Conservation (phyloP, 2,329 filamentous ascomycete species). For the Colletotrichum brevisporum region DNA sequence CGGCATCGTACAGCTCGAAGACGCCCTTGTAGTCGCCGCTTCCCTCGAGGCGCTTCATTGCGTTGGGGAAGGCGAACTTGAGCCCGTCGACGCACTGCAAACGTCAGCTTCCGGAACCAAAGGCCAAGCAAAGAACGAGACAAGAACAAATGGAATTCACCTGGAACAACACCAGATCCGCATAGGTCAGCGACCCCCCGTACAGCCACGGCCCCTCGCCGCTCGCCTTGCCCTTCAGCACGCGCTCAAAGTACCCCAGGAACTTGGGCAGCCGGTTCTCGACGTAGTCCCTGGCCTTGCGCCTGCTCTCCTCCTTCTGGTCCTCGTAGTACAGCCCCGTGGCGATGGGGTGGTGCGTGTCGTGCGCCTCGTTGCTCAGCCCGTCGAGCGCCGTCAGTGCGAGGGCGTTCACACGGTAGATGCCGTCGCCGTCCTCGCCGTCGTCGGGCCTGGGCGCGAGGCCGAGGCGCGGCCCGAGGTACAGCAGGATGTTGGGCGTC, state of each 20-base stretch:
- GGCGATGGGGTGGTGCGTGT: slow-evolving; percentile 81
- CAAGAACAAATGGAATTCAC: slow-evolving; percentile 52
- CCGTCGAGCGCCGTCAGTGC: slow-evolving; percentile 79
- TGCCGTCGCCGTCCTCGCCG: slow-evolving; percentile 57
- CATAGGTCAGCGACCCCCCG: slow-evolving; percentile 75
- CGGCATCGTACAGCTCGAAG: slow-evolving; percentile 74
- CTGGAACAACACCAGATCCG: slow-evolving; percentile 82
- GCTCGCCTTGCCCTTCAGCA: slow-evolving; percentile 70
- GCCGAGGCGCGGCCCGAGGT: slow-evolving; percentile 73
- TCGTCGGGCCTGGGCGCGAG: slow-evolving; percentile 63
- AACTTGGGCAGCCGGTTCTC: slow-evolving; percentile 79
- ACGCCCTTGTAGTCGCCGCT: slow-evolving; percentile 71
- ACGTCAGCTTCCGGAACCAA: background rate
- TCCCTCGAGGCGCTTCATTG: slow-evolving; percentile 67
- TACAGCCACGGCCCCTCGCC: slow-evolving; percentile 76
- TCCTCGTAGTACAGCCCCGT: slow-evolving; percentile 77
- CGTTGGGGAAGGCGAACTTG: slow-evolving; percentile 78
- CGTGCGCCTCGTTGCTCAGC: slow-evolving; percentile 79
- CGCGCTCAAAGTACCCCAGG: slow-evolving; percentile 77
- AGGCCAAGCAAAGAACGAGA: too few relatives aligned
- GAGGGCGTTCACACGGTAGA: slow-evolving; percentile 74
- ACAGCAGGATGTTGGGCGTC: slow-evolving; percentile 80
- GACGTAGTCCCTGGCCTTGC: slow-evolving; percentile 70
- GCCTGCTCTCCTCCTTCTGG: slow-evolving; percentile 77
- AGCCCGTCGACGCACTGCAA: slow-evolving; percentile 69